Conservation (phyloP, 345 rosid species). For the Conringia planisiliqua region DNA sequence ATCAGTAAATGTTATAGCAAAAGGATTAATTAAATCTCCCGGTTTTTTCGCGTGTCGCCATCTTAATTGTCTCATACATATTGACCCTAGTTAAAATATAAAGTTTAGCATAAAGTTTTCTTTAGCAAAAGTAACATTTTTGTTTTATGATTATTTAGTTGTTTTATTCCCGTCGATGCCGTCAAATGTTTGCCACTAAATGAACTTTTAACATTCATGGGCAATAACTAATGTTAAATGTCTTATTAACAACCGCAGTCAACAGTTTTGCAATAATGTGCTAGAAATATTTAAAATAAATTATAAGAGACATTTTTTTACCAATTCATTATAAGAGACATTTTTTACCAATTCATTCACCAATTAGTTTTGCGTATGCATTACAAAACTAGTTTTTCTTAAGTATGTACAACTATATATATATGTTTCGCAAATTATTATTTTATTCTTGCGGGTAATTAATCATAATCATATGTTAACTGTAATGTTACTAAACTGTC, state of each 20-base stretch:
- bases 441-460: no score
- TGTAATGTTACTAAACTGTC: no score
- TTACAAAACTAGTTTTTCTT: no score
- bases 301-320: no score
- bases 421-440: no score
- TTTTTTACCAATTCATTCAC: no score
- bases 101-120: conserved; percentile 8
- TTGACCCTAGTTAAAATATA: neutral
- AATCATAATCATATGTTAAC: no score
- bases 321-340: no score
- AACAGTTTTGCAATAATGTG: conserved; percentile 3
- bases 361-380: no score
- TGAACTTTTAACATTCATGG: neutral
- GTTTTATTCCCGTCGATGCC: conserved; percentile 2
- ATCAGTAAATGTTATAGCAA: neutral
- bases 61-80: neutral
- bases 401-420: no score
- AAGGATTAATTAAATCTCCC: neutral
- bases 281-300: no score
- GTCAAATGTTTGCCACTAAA: conserved; percentile 33
- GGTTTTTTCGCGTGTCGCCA: neutral
- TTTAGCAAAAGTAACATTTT: neutral
- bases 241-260: neutral
- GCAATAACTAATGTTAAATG: neutral
- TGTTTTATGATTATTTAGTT: neutral